phyloP scores from a whole-genome alignment of 768 basidiomycete genomes.

The Astraeus odoratus region DNA sequence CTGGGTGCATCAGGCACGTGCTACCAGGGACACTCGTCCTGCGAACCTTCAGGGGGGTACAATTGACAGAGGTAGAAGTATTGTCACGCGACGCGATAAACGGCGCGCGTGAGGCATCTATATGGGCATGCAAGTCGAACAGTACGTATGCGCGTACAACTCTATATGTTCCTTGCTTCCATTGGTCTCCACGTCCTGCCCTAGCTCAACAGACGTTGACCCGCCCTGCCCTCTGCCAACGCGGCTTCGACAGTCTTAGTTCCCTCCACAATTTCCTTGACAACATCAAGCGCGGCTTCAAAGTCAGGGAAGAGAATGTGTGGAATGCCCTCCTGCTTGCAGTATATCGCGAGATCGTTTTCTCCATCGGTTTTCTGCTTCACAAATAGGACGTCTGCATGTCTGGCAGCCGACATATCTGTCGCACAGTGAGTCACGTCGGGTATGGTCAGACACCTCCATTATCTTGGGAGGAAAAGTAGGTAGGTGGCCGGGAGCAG shows the following conservation, averaged over 20 bases:
- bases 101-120: too few relatives aligned
- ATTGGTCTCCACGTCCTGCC: neutral
- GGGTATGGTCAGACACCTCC: neutral
- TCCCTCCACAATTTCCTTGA: constrained; percentile 67
- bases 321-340: constrained; percentile 67
- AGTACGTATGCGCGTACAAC: neutral
- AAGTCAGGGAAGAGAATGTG: constrained; percentile 79
- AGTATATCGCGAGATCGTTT: constrained; percentile 79
- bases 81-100: too few relatives aligned
- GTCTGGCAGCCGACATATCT: constrained; percentile 90
- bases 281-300: constrained; percentile 48
- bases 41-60: too few relatives aligned
- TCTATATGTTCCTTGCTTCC: neutral
- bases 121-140: too few relatives aligned
- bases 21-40: too few relatives aligned
- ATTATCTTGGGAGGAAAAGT: neutral
- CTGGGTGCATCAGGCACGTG: too few relatives aligned
- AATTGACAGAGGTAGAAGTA: too few relatives aligned
- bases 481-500: neutral
- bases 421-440: neutral
- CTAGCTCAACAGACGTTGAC: neutral
- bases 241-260: constrained; percentile 24
- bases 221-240: neutral
- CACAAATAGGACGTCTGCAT: constrained; percentile 93
- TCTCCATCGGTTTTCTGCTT: constrained; percentile 72